Evolutionary conservation across 2,329 filamentous ascomycete genomes (phyloP).

Genomic region (Colletotrichum viniferum): DNA sequence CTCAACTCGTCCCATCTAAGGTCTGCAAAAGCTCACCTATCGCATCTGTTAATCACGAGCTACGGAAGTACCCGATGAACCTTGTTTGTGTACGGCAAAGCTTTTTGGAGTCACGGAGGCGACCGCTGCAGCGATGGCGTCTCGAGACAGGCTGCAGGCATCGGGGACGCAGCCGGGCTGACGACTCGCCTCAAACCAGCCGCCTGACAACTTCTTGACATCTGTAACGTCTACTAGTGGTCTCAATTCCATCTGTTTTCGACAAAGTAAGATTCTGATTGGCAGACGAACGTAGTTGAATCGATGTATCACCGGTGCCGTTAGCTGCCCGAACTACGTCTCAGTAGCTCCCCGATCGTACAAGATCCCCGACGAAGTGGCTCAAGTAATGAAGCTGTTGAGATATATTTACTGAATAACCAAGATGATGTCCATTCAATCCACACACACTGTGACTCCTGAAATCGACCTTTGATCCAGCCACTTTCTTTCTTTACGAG

Average conservation of each 20-base stretch:
- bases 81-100: neutral
- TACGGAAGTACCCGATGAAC: neutral
- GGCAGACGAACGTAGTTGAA: neutral
- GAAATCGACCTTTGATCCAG: fast-evolving
- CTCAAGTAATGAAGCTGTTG: neutral
- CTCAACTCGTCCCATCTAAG: neutral
- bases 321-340: neutral
- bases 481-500: neutral
- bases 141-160: neutral
- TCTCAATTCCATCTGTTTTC: neutral
- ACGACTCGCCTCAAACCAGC: neutral
- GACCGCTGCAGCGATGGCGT: neutral
- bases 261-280: neutral
- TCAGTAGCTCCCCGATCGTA: neutral
- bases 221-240: neutral
- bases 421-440: neutral
- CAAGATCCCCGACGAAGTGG: neutral
- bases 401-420: neutral
- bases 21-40: neutral
- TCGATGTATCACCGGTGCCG: neutral
- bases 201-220: neutral
- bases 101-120: neutral
- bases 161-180: neutral
- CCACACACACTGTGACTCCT: neutral
- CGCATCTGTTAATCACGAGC: neutral